Evolutionary conservation across 306 rosid species (phyloP).

Genomic region (Medicago ruthenica): DNA sequence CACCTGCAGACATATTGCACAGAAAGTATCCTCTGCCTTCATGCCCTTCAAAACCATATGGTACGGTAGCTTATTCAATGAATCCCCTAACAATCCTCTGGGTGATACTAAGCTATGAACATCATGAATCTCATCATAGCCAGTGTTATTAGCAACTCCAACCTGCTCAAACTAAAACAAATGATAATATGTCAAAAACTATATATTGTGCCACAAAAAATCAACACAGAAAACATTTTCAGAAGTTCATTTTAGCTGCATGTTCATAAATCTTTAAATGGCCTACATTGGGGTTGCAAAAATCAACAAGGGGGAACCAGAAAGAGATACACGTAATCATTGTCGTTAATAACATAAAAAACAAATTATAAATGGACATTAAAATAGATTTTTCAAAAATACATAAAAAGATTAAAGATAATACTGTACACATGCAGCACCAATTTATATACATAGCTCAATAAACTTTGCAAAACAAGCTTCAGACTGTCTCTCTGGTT

Average conservation of each 20-base stretch:
- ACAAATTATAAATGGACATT: neutral
- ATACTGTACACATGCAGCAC: slow-evolving; percentile 23
- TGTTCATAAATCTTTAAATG: slow-evolving; percentile 5
- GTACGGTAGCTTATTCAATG: slow-evolving; percentile 62
- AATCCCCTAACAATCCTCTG: slow-evolving; percentile 67
- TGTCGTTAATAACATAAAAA: slow-evolving; percentile 5
- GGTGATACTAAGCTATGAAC: slow-evolving; percentile 53
- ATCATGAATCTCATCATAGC: slow-evolving; percentile 59
- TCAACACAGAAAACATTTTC: slow-evolving; percentile 9
- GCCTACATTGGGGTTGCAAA: neutral
- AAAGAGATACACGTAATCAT: neutral
- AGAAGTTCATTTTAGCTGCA: neutral
- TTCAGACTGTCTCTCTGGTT: slow-evolving; percentile 8
- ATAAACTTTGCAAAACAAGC: slow-evolving; percentile 11
- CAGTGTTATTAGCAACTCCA: slow-evolving; percentile 45
- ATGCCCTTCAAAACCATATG: slow-evolving; percentile 59
- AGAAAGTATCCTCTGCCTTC: slow-evolving; percentile 56
- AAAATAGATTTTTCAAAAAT: neutral
- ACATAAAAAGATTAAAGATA: slow-evolving; percentile 3
- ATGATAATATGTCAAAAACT: slow-evolving; percentile 23
- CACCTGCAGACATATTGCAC: slow-evolving; percentile 87
- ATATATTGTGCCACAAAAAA: neutral
- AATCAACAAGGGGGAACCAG: neutral
- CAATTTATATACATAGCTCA: neutral
- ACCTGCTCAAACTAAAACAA: slow-evolving; percentile 57